These are phyloP conservation scores for Sugiyamaella valdiviana DNA, from an alignment of 805 yeast species.

Conservation along the genomic window DNA sequence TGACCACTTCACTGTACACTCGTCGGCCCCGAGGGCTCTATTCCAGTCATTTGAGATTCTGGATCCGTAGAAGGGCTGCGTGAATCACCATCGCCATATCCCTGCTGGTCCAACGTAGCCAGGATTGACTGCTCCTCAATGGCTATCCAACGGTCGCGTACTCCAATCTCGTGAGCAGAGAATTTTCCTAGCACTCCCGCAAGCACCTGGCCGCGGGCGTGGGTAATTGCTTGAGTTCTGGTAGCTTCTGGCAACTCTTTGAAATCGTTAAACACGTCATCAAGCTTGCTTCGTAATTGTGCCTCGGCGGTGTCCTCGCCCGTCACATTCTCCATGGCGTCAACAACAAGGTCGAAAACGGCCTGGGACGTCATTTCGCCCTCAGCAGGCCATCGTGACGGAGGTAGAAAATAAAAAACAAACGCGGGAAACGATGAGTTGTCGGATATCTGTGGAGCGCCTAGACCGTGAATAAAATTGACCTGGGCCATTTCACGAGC, in stretches of 20 bases:
- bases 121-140: not conserved
- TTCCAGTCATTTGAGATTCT: not conserved
- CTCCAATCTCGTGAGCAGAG: not conserved
- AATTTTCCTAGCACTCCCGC: not conserved
- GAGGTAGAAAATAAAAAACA: not conserved
- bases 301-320: not conserved
- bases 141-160: not conserved
- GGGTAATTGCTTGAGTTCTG: not conserved
- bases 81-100: not conserved
- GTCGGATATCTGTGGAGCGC: not conserved
- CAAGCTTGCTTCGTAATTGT: too few relatives aligned
- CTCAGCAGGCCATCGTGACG: not conserved
- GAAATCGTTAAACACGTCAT: not conserved
- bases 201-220: not conserved
- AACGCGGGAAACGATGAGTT: not conserved
- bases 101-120: not conserved
- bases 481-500: conserved; percentile 35
- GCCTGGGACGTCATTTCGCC: not conserved
- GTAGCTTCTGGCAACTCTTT: not conserved
- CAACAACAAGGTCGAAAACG: not conserved
- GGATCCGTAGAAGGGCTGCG: not conserved
- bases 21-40: not conserved
- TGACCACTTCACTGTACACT: too few relatives aligned
- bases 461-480: conserved; percentile 31
- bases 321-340: not conserved